Evolutionary conservation across 768 basidiomycete species (phyloP), one percentile per base, ranked within the genome.

Genomic region (Mycena floridula): DNA sequence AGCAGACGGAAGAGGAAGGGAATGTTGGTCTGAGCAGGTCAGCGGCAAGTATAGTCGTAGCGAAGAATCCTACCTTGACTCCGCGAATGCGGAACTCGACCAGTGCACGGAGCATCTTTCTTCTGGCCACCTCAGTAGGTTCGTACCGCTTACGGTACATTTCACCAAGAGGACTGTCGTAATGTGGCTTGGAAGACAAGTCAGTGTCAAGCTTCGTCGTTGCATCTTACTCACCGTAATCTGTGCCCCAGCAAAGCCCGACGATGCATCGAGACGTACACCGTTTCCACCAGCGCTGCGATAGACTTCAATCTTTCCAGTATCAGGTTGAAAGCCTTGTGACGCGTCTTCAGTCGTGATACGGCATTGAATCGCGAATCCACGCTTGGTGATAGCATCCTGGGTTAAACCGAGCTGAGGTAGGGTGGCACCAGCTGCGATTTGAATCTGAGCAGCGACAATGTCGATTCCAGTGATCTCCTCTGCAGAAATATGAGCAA

Each of bases 1-100:
- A 99, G 74, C 22, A 99, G 80, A 48, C 95, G 89, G 81, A 99
- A 97, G 54, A 99, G 70, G 88, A 99, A 99, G 12, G 96, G 96
- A 53, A 98, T 98, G 66, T 98, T 98, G 54, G 96, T 99, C 91
- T 94, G 49, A 6, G 30, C 25, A 43, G 32, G 37, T 13, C 7
- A 38, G n/a, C 20, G 24, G 25, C 25, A 39, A 40, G 3, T 24
- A 5, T 18, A 37, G 25, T 40, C 35, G 12, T 22, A 24, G 13
- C 16, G 25, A 25, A 22, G 20, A 36, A 41, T 51, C 57, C n/a
- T 35, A 83, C 89, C 82, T 97, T 97, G 66, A 97, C 92, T 55
- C 96, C 96, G 53, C 96, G 91, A 55, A 99, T 98, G 57, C 96
- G 89, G 84, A 98, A 99, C 63, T 99, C 96, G 38, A 99, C 93